These are phyloP conservation scores for Fomitopsis pinicola DNA, from an alignment of 1,284 basidiomycete species.

Conservation along the genomic window DNA sequence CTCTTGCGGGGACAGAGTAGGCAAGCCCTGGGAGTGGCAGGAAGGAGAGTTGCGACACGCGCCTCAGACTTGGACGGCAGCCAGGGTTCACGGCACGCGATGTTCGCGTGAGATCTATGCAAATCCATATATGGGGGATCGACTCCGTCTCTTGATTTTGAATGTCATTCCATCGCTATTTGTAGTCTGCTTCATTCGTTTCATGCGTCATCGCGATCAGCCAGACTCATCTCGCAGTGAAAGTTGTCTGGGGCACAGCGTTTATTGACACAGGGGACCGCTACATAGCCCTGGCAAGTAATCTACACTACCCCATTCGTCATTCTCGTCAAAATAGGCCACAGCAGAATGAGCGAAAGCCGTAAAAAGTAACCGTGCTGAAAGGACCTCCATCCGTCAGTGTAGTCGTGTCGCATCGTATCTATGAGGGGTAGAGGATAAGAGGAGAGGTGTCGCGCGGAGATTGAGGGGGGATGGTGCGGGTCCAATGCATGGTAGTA, in stretches of 20 bases:
- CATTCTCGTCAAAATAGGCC: conserved; percentile 17
- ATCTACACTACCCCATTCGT: conserved; percentile 10
- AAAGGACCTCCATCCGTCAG: conserved; percentile 20
- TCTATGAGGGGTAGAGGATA: conserved; percentile 1
- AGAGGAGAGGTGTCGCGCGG: conserved; percentile 8
- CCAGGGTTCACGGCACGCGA: not conserved
- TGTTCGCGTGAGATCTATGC: not conserved
- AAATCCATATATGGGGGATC: not conserved
- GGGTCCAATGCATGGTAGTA: conserved; percentile 16
- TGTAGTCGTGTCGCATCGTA: conserved; percentile 11
- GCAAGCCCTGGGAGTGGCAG: no score
- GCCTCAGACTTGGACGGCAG: not conserved
- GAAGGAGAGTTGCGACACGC: not conserved
- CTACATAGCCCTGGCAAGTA: conserved; percentile 15
- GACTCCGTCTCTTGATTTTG: no score
- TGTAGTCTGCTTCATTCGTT: no score
- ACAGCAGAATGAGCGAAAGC: conserved; percentile 11
- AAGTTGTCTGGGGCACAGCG: not conserved
- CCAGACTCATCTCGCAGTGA: no score
- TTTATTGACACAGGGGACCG: conserved; percentile 7
- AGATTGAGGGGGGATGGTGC: conserved; percentile 6
- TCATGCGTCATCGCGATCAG: no score
- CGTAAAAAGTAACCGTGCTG: conserved; percentile 23
- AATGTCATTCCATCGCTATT: no score
- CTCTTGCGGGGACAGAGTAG: no score